Percentiles rank a stretch among this genome's conserved stretches.
phyloP scores from a whole-genome alignment of 768 basidiomycete species.

The Auriculariales sp. region DNA sequence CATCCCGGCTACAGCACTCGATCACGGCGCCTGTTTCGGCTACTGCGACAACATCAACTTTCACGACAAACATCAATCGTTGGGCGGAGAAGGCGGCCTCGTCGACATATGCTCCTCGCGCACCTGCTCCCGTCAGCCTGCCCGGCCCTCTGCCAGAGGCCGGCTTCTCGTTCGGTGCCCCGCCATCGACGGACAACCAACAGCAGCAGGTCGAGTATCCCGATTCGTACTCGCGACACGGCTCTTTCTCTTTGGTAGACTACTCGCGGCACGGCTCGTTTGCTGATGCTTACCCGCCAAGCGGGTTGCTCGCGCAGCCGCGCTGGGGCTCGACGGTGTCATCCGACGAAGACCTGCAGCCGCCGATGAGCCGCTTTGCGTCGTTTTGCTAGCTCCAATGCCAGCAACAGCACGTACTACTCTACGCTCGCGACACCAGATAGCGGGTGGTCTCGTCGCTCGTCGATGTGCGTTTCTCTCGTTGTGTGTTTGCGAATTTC shows the following conservation, averaged over 20 bases:
- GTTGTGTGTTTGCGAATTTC: no score
- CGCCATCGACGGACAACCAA: not conserved
- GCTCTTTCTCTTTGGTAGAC: no score
- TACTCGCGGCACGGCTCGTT: no score
- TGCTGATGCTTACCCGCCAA: not conserved
- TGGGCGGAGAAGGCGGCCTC: no score
- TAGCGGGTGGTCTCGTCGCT: no score
- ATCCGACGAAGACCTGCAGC: not conserved
- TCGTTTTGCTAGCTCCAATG: not conserved
- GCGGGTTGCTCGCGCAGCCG: not conserved
- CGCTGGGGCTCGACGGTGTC: slow-evolving; percentile 9
- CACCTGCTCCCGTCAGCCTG: not conserved
- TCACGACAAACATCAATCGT: no score
- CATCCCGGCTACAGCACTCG: not conserved
- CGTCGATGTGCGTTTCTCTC: no score
- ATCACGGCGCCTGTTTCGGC: slow-evolving; percentile 1
- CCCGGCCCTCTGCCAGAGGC: slow-evolving; percentile 8
- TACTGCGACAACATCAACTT: slow-evolving; percentile 2
- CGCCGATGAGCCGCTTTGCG: not conserved
- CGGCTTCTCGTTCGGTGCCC: slow-evolving; percentile 9
- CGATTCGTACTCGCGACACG: slow-evolving; percentile 3
- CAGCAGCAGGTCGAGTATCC: slow-evolving; percentile 1
- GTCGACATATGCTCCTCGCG: no score
- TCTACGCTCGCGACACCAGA: not conserved
- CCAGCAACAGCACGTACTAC: not conserved